Base-by-base conservation (phyloP, 2,329 filamentous ascomycete genomes). In the Pseudogymnoascus sp. region DNA sequence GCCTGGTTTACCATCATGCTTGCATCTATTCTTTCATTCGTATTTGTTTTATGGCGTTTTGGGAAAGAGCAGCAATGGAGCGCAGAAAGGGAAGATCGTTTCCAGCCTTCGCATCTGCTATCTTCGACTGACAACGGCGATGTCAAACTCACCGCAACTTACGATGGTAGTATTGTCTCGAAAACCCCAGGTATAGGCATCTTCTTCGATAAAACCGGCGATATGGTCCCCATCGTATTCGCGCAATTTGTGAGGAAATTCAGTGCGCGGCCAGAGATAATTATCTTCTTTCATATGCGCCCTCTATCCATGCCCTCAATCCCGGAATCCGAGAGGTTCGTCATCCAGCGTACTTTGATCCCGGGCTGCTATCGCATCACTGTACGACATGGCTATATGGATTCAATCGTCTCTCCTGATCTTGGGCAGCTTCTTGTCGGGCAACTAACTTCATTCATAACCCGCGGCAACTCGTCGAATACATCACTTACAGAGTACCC, bases 1-100 rank as follows among this genome's bases (percentile, higher is more conserved):
- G 89, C 88, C 1, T 93, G 89, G 89, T 90, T 93, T 71, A 92
- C 89, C 0, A 76, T 92, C 1, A 78, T 85, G 0, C 78, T 93
- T 4, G 80, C 88, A 0, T 77, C 78, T 2, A 76, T 89, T 7
- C 80, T 93, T 1, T 82, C 86, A 0, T 77, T 75, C 47, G 74
- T 91, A 47, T 89, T 93, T 70, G 78, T 91, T 1, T 80, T 92
- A 10, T 93, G 89, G 89, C 83, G 89, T 34, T 93, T 86, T 69
- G 89, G 89, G 14, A 92, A 93, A 72, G 88, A 91, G 71, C 81
- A 85, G 65, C 89, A 93, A 71, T 93, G 89, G 89, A 76, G 75
- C 5, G 85, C 88, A 1, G 89, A 93, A 75, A 80, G 81, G 0
- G 78, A 81, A 63, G 87, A 91, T 68, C 79, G 80, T 3, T 78